These are phyloP conservation scores for Yamadazyma sp. DNA, from an alignment of 1,139 yeast species.

Conservation along the genomic window DNA sequence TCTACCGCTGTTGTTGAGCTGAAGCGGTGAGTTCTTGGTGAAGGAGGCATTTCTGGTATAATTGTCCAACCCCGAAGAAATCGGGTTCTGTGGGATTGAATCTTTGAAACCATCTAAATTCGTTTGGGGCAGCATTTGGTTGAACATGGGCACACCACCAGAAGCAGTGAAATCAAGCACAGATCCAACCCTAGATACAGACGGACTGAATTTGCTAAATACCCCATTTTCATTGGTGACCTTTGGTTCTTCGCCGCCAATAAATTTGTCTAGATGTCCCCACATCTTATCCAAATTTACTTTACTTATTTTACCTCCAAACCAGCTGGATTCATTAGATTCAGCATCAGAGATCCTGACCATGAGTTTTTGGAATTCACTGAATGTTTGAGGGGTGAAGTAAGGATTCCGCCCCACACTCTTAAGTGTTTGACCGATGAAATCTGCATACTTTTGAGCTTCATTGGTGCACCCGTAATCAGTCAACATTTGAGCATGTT, in stretches of 20 bases:
- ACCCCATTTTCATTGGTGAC: conserved; percentile 46
- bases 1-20: conserved; percentile 3
- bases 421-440: conserved; percentile 45
- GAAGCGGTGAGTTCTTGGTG: conserved; percentile 7
- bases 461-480: conserved; percentile 60
- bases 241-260: conserved; percentile 78
- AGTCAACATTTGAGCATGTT: conserved; percentile 62
- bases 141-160: neutral
- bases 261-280: conserved; percentile 88
- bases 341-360: conserved; percentile 47
- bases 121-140: conserved; percentile 12
- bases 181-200: conserved; percentile 55
- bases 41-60: neutral
- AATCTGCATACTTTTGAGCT: conserved; percentile 62
- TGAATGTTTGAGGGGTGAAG: conserved; percentile 34
- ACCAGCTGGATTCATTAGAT: conserved; percentile 53
- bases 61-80: neutral
- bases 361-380: conserved; percentile 39
- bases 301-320: conserved; percentile 61
- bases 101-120: conserved; percentile 2
- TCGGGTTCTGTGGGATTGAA: neutral
- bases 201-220: conserved; percentile 73
- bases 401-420: conserved; percentile 38
- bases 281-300: conserved; percentile 84
- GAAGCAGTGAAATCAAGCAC: conserved; percentile 39